These are phyloP conservation scores for Malassezia brasiliensis DNA, from an alignment of 1,284 basidiomycete species.

Conservation along the genomic window DNA sequence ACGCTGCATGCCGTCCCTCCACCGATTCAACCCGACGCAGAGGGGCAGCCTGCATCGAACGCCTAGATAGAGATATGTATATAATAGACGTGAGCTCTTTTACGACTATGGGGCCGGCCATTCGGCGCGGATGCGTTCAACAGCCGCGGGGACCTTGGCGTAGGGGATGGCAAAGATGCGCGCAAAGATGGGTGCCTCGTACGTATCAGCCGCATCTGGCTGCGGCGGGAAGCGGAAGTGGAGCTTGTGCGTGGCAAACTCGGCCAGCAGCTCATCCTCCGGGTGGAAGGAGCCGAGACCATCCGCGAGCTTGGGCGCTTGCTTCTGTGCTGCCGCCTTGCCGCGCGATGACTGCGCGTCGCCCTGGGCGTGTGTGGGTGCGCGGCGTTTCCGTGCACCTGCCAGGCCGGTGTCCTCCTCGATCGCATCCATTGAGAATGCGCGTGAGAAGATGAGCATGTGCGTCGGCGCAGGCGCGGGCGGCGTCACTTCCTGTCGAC, in stretches of 20 bases:
- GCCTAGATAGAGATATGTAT: constrained; percentile 32
- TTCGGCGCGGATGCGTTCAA: constrained; percentile 2
- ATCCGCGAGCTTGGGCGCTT: constrained; percentile 23
- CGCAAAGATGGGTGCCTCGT: constrained; percentile 40
- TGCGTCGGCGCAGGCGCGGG: constrained; percentile 21
- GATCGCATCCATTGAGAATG: constrained; percentile 39
- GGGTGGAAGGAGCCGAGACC: constrained; percentile 42
- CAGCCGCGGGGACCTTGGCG: neutral
- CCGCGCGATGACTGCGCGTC: constrained; percentile 16
- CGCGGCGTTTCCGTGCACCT: constrained; percentile 30
- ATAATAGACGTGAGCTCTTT: neutral
- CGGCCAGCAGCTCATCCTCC: constrained; percentile 34
- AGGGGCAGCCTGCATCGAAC: constrained; percentile 25
- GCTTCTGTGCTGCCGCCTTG: constrained; percentile 13
- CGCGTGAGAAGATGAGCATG: constrained; percentile 40
- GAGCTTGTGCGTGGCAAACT: constrained; percentile 27
- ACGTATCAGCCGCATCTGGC: constrained; percentile 34
- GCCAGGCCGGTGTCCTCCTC: constrained; percentile 34
- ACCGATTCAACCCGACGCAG: constrained; percentile 16
- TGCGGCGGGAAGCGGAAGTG: constrained; percentile 44
- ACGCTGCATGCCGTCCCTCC: neutral
- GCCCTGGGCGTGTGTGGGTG: constrained; percentile 12
- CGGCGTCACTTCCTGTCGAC: constrained; percentile 5
- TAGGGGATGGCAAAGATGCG: constrained; percentile 32
- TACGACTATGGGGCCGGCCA: constrained; percentile 7